Evolutionary conservation across 2,329 filamentous ascomycete species (phyloP), one percentile per base, ranked within the genome.

Genomic region (Nothophoma quercina): DNA sequence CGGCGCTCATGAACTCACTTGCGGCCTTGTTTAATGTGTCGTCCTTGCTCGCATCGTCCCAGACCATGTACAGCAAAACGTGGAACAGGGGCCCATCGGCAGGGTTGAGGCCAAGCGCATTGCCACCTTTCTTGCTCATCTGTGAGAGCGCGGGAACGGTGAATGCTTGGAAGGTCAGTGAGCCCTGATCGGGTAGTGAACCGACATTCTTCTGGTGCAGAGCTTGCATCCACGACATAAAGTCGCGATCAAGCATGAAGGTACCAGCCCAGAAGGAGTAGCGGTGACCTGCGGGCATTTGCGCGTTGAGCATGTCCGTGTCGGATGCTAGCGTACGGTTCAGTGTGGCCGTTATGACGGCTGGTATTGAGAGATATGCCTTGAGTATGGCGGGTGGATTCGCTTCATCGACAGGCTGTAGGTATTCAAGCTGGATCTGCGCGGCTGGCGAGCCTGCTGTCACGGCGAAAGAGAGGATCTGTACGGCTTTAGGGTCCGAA

Each of bases 261-360:
- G 67, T 67, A 3, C 51, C 45, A 2, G 63, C 60, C 59, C 60
- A 68, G 51, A 65, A 70, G 4, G 55, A 59, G 21, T 69, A 55
- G 2, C 64, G 59, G 15, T 62, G 46, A 7, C 72, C 72, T 33
- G 65, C 61, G 0, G 73, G 75, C 36, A 73, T 74, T 25, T 62
- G 57, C 2, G 48, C 56, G 25, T 70, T 70, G 15, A 76, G 64
- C 43, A 76, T 66, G n/a, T 65, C 51, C 2, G 74, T 73, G 18
- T 77, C 49, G 2, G 52, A 43, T 2, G 44, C 21, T 1, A 62
- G 42, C 2, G 45, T 51, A 3, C 50, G 39, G 19, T 58, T 43
- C n/a, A 47, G 41, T 7, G 65, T 64, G 34, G 38, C 41, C 12
- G 42, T 19, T 23, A 51, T 39, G 34, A 60, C 16, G 4, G 54